Evolutionary conservation across 2,329 filamentous ascomycete genomes (phyloP).

Genomic region (Coniochaeta prunicola): DNA sequence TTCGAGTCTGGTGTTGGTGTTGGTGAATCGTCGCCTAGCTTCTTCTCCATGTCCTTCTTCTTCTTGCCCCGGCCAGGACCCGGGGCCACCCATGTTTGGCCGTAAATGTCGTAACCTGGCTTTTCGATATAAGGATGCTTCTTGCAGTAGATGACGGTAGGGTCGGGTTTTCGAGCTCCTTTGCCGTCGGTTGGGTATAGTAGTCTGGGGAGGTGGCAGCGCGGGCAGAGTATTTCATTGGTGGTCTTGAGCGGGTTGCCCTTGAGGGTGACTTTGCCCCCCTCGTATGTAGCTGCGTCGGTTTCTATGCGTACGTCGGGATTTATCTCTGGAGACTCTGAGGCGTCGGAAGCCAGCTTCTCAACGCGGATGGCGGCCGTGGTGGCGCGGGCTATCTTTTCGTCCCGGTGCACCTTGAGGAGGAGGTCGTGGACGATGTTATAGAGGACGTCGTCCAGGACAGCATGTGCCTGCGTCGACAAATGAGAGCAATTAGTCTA

Average conservation of each 20-base stretch:
- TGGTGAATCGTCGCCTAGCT: slow-evolving; percentile 38
- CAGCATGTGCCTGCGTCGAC: slow-evolving; percentile 45
- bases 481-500: not conserved
- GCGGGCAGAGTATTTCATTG: slow-evolving; percentile 63
- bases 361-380: slow-evolving; percentile 59
- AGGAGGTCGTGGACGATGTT: slow-evolving; percentile 71
- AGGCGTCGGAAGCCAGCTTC: slow-evolving; percentile 50
- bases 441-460: slow-evolving; percentile 69
- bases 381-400: slow-evolving; percentile 65
- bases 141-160: slow-evolving; percentile 68
- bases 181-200: slow-evolving; percentile 66
- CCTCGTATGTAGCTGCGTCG: slow-evolving; percentile 62
- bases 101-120: slow-evolving; percentile 72
- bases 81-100: slow-evolving; percentile 71
- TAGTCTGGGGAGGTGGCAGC: slow-evolving; percentile 67
- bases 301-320: slow-evolving; percentile 55
- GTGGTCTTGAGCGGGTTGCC: slow-evolving; percentile 67
- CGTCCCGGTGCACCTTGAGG: slow-evolving; percentile 67
- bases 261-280: slow-evolving; percentile 61
- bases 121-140: slow-evolving; percentile 71
- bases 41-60: slow-evolving; percentile 61
- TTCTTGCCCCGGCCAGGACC: slow-evolving; percentile 66
- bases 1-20: slow-evolving; percentile 28
- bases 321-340: slow-evolving; percentile 46
- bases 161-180: slow-evolving; percentile 58